Base-by-base conservation (phyloP, 176 grass and related monocot species). In the Thinopyrum elongatum region DNA sequence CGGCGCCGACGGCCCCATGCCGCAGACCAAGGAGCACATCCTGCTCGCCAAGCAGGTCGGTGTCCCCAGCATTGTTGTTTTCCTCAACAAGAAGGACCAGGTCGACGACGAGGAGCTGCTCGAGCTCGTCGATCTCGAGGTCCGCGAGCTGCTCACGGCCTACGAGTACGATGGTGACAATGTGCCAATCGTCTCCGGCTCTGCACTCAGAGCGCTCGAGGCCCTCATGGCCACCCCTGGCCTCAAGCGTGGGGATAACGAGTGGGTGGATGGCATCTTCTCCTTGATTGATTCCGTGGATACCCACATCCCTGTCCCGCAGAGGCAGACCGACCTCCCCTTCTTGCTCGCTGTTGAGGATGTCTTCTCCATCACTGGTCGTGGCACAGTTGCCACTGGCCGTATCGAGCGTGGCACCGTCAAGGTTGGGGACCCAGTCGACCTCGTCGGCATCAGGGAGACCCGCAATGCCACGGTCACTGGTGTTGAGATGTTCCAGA, bases 41-140 rank as follows among this genome's bases (percentile, higher is more conserved):
- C 96, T 98, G 49, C 92, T 98, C 67, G 96, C 96, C 77, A 98
- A 98, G 96, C 96, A 98, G 90, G 96, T 98, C 71, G 93, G 93
- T 23, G 96, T 98, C 16, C 93, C 96, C 82, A 92, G 71, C 42
- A 95, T 98, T 78, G 96, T 98, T 3, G 96, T 94, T 22, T 98
- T 98, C 86, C 91, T 98, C 81, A 98, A 98, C 94, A 98, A 98
- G 90, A 94, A 98, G 89, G 96, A 98, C 84, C 92, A 95, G 88
- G 96, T 98, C 69, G 96, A 98, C 47, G 96, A 95, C 71, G 96
- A 98, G 84, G 96, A 98, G 91, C 90, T 98, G 67, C 93, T 98
- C 49, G 81, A 98, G 84, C 93, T 95, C 80, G 93, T 98, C 42
- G 96, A 98, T 19, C 93, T 98, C 78, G 96, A 98, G 92, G 92